Percentiles rank a stretch among this genome's conserved stretches.
phyloP scores from a whole-genome alignment of 108 stramenopile genomes.

The Mayamaea pseudoterrestris region DNA sequence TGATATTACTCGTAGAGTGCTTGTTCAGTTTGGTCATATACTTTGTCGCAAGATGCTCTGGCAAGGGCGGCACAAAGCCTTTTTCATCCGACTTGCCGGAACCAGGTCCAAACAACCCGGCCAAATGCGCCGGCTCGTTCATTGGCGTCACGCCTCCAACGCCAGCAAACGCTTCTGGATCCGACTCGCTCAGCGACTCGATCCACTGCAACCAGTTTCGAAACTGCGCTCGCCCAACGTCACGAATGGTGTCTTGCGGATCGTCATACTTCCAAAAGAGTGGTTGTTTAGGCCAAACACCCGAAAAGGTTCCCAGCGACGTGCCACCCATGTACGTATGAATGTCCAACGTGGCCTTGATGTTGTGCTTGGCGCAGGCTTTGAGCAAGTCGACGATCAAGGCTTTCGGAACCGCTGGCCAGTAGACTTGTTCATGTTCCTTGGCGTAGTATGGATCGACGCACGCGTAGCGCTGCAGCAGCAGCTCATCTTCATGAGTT shows the following conservation, averaged over 20 bases:
- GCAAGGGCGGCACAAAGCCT: constrained; percentile 53
- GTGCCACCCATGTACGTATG: constrained; percentile 71
- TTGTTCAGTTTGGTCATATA: constrained; percentile 32
- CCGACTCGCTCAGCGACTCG: constrained; percentile 27
- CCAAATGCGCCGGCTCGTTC: constrained; percentile 76
- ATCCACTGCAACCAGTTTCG: constrained; percentile 44
- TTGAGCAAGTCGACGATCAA: constrained; percentile 34
- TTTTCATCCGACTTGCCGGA: constrained; percentile 17
- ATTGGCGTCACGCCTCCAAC: constrained; percentile 53
- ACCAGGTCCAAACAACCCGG: constrained; percentile 39
- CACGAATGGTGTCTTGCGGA: constrained; percentile 20
- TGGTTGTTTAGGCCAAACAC: constrained; percentile 54
- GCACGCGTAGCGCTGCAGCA: constrained; percentile 43
- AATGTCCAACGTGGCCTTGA: constrained; percentile 30
- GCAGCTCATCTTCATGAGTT: constrained; percentile 14
- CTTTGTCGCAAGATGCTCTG: constrained; percentile 18
- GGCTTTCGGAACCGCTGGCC: constrained; percentile 26
- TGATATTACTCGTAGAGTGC: neutral
- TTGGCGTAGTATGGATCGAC: constrained; percentile 45
- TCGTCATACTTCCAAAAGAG: constrained; percentile 63
- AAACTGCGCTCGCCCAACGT: constrained; percentile 37
- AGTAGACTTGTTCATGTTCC: constrained; percentile 4
- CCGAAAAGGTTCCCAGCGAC: constrained; percentile 61
- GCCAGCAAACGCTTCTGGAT: constrained; percentile 49
- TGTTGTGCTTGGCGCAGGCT: constrained; percentile 25